Evolutionary conservation across 2,329 filamentous ascomycete species (phyloP).

Genomic region (Trichocomaceae sp.): DNA sequence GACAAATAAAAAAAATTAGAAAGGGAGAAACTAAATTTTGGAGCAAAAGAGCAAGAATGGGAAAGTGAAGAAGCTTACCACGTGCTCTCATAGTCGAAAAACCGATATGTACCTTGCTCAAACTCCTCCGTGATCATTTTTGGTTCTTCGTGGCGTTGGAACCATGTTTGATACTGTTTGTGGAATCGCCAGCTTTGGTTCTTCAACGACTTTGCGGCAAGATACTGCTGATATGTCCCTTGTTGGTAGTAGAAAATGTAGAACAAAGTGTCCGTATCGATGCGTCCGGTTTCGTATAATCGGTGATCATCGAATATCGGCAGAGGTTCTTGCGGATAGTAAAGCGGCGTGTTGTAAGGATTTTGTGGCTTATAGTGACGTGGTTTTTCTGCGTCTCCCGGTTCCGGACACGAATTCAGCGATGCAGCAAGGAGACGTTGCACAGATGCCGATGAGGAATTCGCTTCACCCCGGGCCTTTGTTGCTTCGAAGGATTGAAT

Average conservation of each 20-base stretch:
- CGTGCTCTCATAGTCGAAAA: conserved; percentile 99
- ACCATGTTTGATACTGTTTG: conserved; percentile 99
- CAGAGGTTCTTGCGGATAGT: conserved; percentile 90
- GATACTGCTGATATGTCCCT: conserved; percentile 88
- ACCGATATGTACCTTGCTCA: conserved; percentile 96
- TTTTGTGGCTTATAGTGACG: conserved; percentile 77
- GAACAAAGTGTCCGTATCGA: conserved; percentile 94
- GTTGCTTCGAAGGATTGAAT: conserved; percentile 84
- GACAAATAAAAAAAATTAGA: conserved; percentile 15
- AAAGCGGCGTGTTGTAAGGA: conserved; percentile 68
- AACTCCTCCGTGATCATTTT: conserved; percentile 98
- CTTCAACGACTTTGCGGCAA: conserved; percentile 94
- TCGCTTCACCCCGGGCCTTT: conserved; percentile 51
- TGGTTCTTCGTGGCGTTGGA: conserved; percentile 94
- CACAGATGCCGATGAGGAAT: conserved; percentile 49
- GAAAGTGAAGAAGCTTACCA: conserved; percentile 58
- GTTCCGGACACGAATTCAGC: conserved; percentile 65
- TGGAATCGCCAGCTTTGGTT: conserved; percentile 98
- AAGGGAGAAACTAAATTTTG: conserved; percentile 7
- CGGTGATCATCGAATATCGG: conserved; percentile 85
- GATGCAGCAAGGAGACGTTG: conserved; percentile 70
- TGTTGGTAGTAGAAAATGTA: conserved; percentile 99
- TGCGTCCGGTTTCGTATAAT: conserved; percentile 66
- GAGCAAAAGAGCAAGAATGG: neutral
- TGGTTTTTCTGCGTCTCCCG: conserved; percentile 72